These are phyloP conservation scores for Hypoxylon fuscum DNA, from an alignment of 495 filamentous ascomycete species.

Conservation along the genomic window DNA sequence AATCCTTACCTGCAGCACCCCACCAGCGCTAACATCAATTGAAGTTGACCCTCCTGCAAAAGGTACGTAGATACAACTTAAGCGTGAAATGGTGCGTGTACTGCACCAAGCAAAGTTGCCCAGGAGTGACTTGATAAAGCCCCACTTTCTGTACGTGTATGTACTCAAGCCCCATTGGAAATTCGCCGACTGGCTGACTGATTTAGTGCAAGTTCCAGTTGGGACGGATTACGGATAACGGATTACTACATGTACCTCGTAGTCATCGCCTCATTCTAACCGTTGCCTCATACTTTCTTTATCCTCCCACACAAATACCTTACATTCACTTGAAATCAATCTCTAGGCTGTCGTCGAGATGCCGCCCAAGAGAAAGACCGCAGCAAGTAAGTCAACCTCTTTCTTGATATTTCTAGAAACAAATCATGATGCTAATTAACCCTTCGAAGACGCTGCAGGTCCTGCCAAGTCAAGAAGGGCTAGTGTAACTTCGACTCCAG, in stretches of 20 bases:
- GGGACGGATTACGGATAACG: background rate
- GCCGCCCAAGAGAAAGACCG: slow-evolving; percentile 83
- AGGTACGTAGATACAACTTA: background rate
- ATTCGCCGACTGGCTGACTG: slow-evolving; percentile 30
- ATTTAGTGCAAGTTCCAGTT: no score
- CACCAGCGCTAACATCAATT: no score
- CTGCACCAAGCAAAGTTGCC: background rate
- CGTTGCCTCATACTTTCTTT: slow-evolving; percentile 10
- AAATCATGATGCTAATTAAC: slow-evolving; percentile 50
- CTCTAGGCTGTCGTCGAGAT: slow-evolving; percentile 51
- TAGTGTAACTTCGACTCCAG: slow-evolving; percentile 73
- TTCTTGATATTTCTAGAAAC: slow-evolving; percentile 37
- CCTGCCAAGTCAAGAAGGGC: slow-evolving; percentile 62
- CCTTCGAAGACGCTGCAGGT: slow-evolving; percentile 58
- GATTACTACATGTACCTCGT: no score
- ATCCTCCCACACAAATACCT: background rate
- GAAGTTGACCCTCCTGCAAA: background rate
- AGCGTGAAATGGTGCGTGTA: background rate
- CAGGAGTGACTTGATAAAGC: background rate
- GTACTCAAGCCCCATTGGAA: slow-evolving; percentile 9
- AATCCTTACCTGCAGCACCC: no score
- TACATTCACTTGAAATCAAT: background rate
- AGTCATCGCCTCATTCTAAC: slow-evolving; percentile 15
- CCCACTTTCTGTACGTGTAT: background rate
- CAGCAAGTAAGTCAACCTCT: slow-evolving; percentile 54